phyloP scores from a whole-genome alignment of 2,329 filamentous ascomycete genomes.

The Zarea fungicola region DNA sequence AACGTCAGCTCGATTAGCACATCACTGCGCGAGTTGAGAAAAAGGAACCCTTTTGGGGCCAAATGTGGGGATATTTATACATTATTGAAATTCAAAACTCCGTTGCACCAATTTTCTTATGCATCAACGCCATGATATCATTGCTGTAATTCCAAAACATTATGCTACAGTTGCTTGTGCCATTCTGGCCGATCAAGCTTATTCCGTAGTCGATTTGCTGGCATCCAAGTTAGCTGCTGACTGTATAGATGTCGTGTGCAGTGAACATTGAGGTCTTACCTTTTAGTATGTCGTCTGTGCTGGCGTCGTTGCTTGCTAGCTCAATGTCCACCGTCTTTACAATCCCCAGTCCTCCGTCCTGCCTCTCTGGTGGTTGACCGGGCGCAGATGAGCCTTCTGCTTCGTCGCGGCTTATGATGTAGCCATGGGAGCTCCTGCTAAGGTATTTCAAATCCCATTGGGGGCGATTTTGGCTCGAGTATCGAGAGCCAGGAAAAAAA shows the following conservation, averaged over 20 bases:
- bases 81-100: no score
- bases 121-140: no score
- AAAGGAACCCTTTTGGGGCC: no score
- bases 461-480: conserved; percentile 10
- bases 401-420: conserved; percentile 10
- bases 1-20: no score
- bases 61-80: no score
- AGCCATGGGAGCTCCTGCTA: neutral
- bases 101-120: no score
- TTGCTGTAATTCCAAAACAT: no score
- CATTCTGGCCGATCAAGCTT: conserved; percentile 12
- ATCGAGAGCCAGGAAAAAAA: conserved; percentile 1
- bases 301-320: conserved; percentile 2
- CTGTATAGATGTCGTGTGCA: neutral
- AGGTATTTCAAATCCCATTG: conserved; percentile 1
- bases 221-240: neutral
- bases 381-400: neutral
- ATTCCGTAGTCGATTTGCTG: conserved; percentile 8
- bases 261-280: conserved; percentile 2
- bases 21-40: no score
- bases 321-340: conserved; percentile 13
- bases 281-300: conserved; percentile 10
- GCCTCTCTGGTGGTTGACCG: neutral
- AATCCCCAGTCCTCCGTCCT: neutral
- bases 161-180: no score